phyloP scores from a whole-genome alignment of 164 flowering plant species.

The Aristolochia californica region DNA sequence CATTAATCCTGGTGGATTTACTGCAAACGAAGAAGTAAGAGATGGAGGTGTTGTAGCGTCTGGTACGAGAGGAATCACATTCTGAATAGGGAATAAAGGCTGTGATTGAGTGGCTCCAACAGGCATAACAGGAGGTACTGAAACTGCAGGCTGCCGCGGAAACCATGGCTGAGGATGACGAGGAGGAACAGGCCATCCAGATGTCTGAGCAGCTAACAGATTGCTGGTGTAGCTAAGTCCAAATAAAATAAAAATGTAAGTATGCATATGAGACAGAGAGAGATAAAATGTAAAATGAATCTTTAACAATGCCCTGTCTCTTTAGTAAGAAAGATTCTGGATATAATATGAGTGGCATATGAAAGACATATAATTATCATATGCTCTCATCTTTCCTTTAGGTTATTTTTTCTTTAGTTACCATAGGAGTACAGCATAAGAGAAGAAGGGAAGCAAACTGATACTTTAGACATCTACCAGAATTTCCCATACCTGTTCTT shows the following conservation, averaged over 20 bases:
- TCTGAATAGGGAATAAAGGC: slow-evolving; percentile 87
- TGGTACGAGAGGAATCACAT: slow-evolving; percentile 34
- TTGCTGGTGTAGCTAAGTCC: slow-evolving; percentile 56
- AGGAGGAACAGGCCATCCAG: slow-evolving; percentile 71
- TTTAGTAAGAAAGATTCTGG: too few relatives aligned
- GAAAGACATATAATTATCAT: too few relatives aligned
- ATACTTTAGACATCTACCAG: too few relatives aligned
- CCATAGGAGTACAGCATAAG: too few relatives aligned
- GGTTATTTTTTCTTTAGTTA: too few relatives aligned
- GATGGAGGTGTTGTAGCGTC: slow-evolving; percentile 27
- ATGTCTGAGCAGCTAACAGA: slow-evolving; percentile 41
- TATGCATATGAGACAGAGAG: neutral
- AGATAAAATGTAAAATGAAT: neutral
- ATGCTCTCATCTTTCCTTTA: too few relatives aligned
- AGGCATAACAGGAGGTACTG: slow-evolving; percentile 39
- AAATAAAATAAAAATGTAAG: slow-evolving; percentile 7
- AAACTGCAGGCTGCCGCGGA: slow-evolving; percentile 41
- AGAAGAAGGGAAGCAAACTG: too few relatives aligned
- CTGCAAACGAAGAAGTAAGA: slow-evolving; percentile 34
- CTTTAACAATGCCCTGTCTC: too few relatives aligned
- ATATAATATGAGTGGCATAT: too few relatives aligned
- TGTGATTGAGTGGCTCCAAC: slow-evolving; percentile 33
- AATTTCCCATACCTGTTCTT: too few relatives aligned
- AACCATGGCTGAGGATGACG: slow-evolving; percentile 86
- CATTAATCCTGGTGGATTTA: slow-evolving; percentile 55